Percentiles rank a stretch among this genome's conserved stretches.
Conservation (phyloP, 169 alveolate genomes). For the Eimeria necatrix region DNA sequence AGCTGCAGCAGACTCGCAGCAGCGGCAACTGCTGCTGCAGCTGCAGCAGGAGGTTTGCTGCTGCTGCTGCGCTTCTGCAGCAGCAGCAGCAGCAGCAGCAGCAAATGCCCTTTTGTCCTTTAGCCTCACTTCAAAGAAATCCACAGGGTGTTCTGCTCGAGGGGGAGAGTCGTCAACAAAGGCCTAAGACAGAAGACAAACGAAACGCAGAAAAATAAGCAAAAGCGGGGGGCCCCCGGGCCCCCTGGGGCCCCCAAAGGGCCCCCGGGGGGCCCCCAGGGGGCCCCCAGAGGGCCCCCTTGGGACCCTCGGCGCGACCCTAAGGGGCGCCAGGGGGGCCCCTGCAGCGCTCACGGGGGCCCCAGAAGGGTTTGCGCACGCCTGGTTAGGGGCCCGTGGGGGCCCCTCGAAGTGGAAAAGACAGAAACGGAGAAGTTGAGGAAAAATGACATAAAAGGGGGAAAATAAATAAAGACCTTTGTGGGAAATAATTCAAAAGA, state of each 20-base stretch:
- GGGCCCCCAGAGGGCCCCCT: too few relatives aligned
- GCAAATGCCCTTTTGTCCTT: background rate
- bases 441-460: background rate
- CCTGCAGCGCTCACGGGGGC: too few relatives aligned
- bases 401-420: background rate
- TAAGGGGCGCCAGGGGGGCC: too few relatives aligned
- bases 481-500: background rate
- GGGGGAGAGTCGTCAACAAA: background rate
- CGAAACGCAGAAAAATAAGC: background rate
- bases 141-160: background rate
- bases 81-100: conserved; percentile 1
- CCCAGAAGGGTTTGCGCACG: background rate
- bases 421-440: background rate
- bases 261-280: conserved; percentile 22
- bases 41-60: background rate
- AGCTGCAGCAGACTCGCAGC: background rate
- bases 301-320: too few relatives aligned
- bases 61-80: background rate
- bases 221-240: too few relatives aligned
- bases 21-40: background rate
- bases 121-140: conserved; percentile 9
- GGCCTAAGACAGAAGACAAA: conserved; percentile 1
- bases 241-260: too few relatives aligned
- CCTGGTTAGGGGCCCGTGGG: conserved; percentile 16
- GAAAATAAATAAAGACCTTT: background rate